Base-by-base conservation (phyloP, 352 stramenopile genomes). In the Blastocystis sp. region DNA sequence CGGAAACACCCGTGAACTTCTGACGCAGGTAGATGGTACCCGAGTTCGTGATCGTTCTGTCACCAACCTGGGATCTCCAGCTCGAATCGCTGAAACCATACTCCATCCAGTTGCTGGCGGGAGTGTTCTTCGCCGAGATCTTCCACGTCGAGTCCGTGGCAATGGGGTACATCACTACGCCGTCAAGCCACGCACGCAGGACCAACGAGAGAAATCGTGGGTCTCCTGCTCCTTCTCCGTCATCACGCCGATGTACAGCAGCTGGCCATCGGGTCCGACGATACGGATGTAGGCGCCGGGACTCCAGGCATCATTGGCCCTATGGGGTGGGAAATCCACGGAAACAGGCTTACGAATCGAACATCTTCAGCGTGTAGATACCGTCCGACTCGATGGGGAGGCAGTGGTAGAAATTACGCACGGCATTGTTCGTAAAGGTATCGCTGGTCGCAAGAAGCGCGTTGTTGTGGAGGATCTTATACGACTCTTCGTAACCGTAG, bases 391-490 rank as follows among this genome's bases (percentile, higher is more conserved):
- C 29, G 12, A 70, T 85, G 26, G 31, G 51, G 66, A 85, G 33
- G 31, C 74, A 85, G 50, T 85, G 74, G 45, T 85, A 85, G 61
- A 69, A 85, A 24, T 12, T 67, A 70, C 74, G 74, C 45, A 66
- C 12, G 45, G 74, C 74, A 69, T 85, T 85, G 61, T 85, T 85
- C 59, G 50, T 85, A 50, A 85, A 85, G 6, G 74, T n/a, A 33
- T 85, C 74, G 45, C 74, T 85, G 0, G 10, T n/a, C 29, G 50
- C 50, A 62, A 85, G 37, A 13, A 85, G 33, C 33, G 45, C 29
- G 66, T 85, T 69, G 21, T 85, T 85, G 74, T 85, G 45, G 29
- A 69, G 51, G 50, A 85, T 85, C 55, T 67, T 62, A 39, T 85
- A 85, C 3, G 74, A 85, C 74, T 85, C 74, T 69, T 85, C 74